These are phyloP conservation scores for Lathyrus oleraceus DNA, from an alignment of 306 rosid genomes.

Conservation along the genomic window DNA sequence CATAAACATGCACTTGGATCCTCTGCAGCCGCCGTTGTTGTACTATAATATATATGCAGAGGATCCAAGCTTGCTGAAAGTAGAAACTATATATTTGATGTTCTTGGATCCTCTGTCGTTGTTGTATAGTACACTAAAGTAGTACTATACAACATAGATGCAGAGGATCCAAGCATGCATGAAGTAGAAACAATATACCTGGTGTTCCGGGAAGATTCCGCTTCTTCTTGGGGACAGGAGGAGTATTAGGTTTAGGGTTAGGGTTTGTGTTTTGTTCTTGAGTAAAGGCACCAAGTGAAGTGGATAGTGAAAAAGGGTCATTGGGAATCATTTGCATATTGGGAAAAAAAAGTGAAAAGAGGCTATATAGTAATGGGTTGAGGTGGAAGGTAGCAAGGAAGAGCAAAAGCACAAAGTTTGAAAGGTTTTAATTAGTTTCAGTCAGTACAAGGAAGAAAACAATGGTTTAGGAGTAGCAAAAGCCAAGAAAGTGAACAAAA, in stretches of 20 bases:
- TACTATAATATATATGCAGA: background rate
- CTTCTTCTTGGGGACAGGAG: conserved; percentile 64
- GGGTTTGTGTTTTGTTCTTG: conserved; percentile 70
- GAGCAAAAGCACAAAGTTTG: conserved; percentile 48
- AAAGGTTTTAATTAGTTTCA: conserved; percentile 35
- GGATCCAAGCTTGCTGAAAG: background rate
- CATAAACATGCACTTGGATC: background rate
- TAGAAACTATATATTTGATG: background rate
- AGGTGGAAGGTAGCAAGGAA: conserved; percentile 27
- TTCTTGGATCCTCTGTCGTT: background rate
- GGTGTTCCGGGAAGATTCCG: conserved; percentile 94
- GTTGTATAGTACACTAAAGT: background rate
- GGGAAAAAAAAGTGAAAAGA: conserved; percentile 1
- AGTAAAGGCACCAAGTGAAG: conserved; percentile 53
- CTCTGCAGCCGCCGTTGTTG: background rate
- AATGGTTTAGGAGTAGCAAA: conserved; percentile 46
- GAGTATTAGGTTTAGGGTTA: conserved; percentile 56
- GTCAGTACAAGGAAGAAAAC: conserved; percentile 55
- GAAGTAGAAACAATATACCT: conserved; percentile 38
- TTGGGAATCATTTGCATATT: conserved; percentile 59
- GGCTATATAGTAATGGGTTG: conserved; percentile 21
- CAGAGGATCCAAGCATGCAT: background rate
- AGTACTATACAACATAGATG: background rate
- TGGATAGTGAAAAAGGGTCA: conserved; percentile 66
- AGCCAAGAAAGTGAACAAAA: conserved; percentile 47